Evolutionary conservation across 352 stramenopile genomes (phyloP).

Genomic region (Albugo laibachii): DNA sequence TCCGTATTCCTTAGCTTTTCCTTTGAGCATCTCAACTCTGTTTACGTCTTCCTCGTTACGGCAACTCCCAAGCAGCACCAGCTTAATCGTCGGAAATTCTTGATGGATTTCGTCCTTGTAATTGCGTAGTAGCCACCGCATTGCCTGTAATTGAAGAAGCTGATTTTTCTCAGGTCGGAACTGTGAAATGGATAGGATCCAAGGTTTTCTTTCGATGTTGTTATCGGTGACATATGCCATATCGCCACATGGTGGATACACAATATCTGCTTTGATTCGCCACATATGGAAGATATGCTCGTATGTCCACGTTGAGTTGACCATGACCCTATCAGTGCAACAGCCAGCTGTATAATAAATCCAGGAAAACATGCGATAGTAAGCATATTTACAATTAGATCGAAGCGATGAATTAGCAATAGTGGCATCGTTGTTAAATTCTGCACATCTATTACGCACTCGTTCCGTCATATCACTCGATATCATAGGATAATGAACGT

Average conservation of each 20-base stretch:
- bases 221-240: slow-evolving; percentile 43
- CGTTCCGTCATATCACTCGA: slow-evolving; percentile 95
- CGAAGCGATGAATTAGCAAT: slow-evolving; percentile 63
- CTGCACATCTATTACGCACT: slow-evolving; percentile 76
- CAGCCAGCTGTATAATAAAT: slow-evolving; percentile 82
- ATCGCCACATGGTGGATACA: slow-evolving; percentile 93
- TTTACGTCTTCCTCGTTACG: slow-evolving; percentile 84
- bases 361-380: slow-evolving; percentile 88
- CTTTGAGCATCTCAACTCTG: slow-evolving; percentile 73
- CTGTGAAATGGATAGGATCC: slow-evolving; percentile 92
- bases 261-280: slow-evolving; percentile 36
- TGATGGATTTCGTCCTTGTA: slow-evolving; percentile 1
- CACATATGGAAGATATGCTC: slow-evolving; percentile 90
- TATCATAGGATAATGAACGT: slow-evolving; percentile 99
- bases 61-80: slow-evolving; percentile 93
- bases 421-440: slow-evolving; percentile 87
- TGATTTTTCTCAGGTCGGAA: slow-evolving; percentile 99
- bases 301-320: slow-evolving; percentile 97
- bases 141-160: slow-evolving; percentile 81
- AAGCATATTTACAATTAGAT: slow-evolving; percentile 87
- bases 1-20: slow-evolving; percentile 54
- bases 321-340: slow-evolving; percentile 79
- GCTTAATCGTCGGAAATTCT: slow-evolving; percentile 38
- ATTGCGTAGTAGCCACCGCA: slow-evolving; percentile 29
- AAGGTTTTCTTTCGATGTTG: slow-evolving; percentile 21